Base-by-base conservation (phyloP, 2,329 filamentous ascomycete genomes). In the Microascus cirrosus region DNA sequence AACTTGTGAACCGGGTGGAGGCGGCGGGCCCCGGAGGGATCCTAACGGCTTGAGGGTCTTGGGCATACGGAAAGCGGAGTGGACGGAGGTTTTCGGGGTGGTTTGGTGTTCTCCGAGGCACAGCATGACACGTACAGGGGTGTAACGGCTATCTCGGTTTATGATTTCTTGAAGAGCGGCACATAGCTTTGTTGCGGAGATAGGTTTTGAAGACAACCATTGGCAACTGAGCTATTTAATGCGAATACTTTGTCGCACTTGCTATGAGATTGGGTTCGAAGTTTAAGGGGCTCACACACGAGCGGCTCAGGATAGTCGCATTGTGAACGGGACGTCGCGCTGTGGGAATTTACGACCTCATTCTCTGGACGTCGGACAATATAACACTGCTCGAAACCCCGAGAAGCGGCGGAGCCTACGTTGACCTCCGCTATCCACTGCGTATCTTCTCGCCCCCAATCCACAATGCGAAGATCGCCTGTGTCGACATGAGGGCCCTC, bases 1-100 rank as follows among this genome's bases (percentile, higher is more conserved):
- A 90, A 71, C 76, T 96, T 67, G 83, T 96, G 25, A 85, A 83
- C 50, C 83, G 86, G 65, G 73, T 93, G 60, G 92, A 95, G 71
- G 77, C 78, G 18, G 75, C 74, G n/a, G 76, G 78, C 1, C 69
- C 76, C 48, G 79, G 77, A 55, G 77, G 76, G n/a, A 73, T 72
- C 20, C 71, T 76, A 2, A 20, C 20, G 7, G 45, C 45, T 22
- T 50, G 45, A 50, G 20, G 45, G 18, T 8, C 20, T 11, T 20
- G 6, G 20, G 45, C 6, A 50, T 50, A 50, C 45, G n/a, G 45
- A 22, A 22, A 22, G n/a, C 12, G 12, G 7, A 42, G 36, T 4
- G 36, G 36, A 13, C 36, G 12, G 20, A 13, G n/a, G 45, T 24
- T 50, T 22, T 10, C 10, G 45, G 34, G 15, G 34, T 36, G 35